Evolutionary conservation across 306 rosid genomes (phyloP).

Genomic region (Dalbergia cultrata): DNA sequence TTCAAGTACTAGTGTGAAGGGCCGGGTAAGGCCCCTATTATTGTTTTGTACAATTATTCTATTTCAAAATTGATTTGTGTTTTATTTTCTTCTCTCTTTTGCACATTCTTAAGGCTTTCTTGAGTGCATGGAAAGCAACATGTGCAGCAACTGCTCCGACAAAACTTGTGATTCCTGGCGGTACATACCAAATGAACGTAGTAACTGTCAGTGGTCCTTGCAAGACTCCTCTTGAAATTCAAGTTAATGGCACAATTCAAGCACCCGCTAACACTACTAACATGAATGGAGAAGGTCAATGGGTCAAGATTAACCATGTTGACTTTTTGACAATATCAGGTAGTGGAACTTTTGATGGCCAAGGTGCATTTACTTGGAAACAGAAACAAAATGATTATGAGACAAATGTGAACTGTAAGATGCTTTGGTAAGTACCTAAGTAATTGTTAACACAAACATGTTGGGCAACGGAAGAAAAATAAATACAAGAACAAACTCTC

Average conservation of each 20-base stretch:
- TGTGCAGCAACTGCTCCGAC: too few relatives aligned
- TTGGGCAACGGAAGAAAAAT: too few relatives aligned
- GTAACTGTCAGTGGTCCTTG: conserved; percentile 31
- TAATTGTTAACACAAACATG: too few relatives aligned
- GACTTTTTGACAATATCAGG: conserved; percentile 25
- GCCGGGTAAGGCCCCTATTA: too few relatives aligned
- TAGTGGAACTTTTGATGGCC: conserved; percentile 37
- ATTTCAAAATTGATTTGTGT: neutral
- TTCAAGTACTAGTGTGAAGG: neutral
- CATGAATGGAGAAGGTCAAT: neutral
- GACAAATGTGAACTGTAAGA: neutral
- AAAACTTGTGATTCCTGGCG: conserved; percentile 18
- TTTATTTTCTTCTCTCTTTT: neutral
- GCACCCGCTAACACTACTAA: neutral
- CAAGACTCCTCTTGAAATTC: conserved; percentile 31
- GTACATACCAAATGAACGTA: conserved; percentile 5
- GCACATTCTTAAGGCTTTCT: conserved; percentile 7
- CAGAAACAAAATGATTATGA: conserved; percentile 8
- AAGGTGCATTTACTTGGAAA: conserved; percentile 29
- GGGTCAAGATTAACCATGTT: neutral
- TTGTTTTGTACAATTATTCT: neutral
- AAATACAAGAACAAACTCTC: too few relatives aligned
- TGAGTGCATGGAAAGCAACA: conserved; percentile 32
- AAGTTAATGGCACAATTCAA: conserved; percentile 36
- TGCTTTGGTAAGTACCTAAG: neutral